phyloP scores from a whole-genome alignment of 1,284 basidiomycete species.

The Mycena citricolor region DNA sequence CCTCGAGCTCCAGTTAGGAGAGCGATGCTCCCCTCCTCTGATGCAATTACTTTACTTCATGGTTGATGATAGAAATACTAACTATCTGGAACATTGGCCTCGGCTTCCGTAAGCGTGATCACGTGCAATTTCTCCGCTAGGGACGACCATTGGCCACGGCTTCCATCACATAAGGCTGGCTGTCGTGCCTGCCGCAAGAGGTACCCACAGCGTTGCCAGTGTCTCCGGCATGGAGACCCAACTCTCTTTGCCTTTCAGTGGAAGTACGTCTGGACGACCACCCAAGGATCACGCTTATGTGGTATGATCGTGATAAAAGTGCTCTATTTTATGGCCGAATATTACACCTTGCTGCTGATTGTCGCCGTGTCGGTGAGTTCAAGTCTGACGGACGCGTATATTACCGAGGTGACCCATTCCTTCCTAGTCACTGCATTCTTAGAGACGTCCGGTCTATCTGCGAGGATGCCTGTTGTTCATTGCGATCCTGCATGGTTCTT shows the following conservation, averaged over 20 bases:
- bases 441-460: not conserved
- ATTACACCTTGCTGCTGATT: conserved; percentile 20
- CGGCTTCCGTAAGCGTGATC: no score
- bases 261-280: conserved; percentile 20
- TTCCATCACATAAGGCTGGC: conserved; percentile 24
- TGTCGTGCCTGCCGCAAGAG: conserved; percentile 23
- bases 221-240: not conserved
- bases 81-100: no score
- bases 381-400: not conserved
- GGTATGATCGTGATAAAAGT: conserved; percentile 16
- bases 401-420: not conserved
- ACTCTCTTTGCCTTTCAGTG: conserved; percentile 6
- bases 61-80: no score
- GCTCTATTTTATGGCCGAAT: conserved; percentile 19
- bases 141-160: no score
- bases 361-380: conserved; percentile 10
- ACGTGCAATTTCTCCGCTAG: no score
- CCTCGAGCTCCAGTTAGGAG: no score
- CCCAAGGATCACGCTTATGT: no score
- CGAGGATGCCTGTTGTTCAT: not conserved
- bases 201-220: not conserved
- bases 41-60: no score
- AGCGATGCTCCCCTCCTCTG: no score
- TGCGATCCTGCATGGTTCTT: conserved; percentile 15
- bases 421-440: conserved; percentile 1